Evolutionary conservation across 2,329 filamentous ascomycete genomes (phyloP).

Genomic region (Cryphonectria radicalis): DNA sequence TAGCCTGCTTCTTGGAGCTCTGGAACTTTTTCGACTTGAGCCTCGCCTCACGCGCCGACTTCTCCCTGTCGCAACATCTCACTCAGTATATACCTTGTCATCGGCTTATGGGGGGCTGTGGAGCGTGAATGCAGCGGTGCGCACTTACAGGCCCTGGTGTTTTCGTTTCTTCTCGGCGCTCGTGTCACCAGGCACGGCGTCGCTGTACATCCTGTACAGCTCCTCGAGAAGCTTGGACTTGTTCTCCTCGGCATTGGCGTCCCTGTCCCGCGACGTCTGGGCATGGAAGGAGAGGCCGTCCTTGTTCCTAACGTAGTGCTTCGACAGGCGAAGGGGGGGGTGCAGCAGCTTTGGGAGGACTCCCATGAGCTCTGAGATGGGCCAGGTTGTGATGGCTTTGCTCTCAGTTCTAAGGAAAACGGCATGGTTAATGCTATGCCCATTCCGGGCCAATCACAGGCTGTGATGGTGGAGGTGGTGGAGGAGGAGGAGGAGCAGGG

Average conservation of each 20-base stretch:
- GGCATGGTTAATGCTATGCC: background rate
- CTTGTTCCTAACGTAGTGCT: conserved; percentile 56
- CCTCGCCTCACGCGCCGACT: conserved; percentile 49
- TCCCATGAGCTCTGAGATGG: conserved; percentile 50
- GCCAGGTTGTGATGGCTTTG: conserved; percentile 60
- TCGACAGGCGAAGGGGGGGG: conserved; percentile 51
- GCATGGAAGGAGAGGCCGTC: conserved; percentile 60
- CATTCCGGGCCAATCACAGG: background rate
- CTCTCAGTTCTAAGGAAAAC: conserved; percentile 55
- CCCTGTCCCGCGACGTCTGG: conserved; percentile 57
- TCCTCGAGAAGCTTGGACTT: conserved; percentile 52
- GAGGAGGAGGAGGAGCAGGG: no score
- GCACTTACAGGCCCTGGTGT: conserved; percentile 51
- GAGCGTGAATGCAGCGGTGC: conserved; percentile 3
- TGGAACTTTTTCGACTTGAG: conserved; percentile 53
- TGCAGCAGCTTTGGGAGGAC: conserved; percentile 54
- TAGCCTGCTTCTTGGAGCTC: conserved; percentile 51
- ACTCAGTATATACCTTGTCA: conserved; percentile 25
- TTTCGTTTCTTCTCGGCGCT: conserved; percentile 53
- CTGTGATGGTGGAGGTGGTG: background rate
- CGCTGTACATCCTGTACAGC: conserved; percentile 51
- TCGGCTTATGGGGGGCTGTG: background rate
- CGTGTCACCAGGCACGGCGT: conserved; percentile 51
- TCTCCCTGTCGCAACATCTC: conserved; percentile 44
- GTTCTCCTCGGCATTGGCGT: conserved; percentile 59